Base-by-base conservation (phyloP, 495 filamentous ascomycete genomes). In the Xylaria grammica region DNA sequence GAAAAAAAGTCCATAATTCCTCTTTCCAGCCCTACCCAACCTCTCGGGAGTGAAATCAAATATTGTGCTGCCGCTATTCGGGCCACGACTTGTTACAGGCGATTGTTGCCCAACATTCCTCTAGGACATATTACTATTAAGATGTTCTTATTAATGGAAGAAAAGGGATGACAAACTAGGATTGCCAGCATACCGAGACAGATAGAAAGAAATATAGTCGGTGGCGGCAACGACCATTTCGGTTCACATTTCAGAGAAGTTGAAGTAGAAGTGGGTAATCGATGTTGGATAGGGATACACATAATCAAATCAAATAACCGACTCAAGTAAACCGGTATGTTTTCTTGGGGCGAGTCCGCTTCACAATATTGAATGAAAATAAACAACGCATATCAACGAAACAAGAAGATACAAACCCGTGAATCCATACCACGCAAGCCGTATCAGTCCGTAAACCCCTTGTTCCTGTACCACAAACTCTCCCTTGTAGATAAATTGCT, bases 11-110 rank as follows among this genome's bases (percentile, higher is more conserved):
- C 32, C 11, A 36, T 36, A 36, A 11, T 11, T 5, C 5, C 8
- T 42, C 9, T 44, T 42, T 13, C 11, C 51, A 63, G 61, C 61
- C 61, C 22, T 64, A 50, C 52, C 29, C 51, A 40, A 40, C 42
- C 4, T 1, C n/a, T 20, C 17, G 29, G 52, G 9, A 48, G 3
- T 15, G 42, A 19, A 64, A 50, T 49, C 61, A 49, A 26, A 13
- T 27, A 36, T 13, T 24, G n/a, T 30, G 24, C 10, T 26, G 13
- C 24, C 26, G 26, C 24, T 30, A 22, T 38, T 29, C 20, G 15
- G 34, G 30, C 7, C 29, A 20, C 2, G n/a, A 9, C 22, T 29
- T 40, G 24, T 55, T 20, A 17, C 22, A 19, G 52, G 8, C 13
- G 26, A 20, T 26, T 22, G 34, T 36, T 36, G 26, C 34, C 34